These are phyloP conservation scores for Acrocalymma vagum DNA, from an alignment of 2,329 filamentous ascomycete genomes.

Conservation along the genomic window DNA sequence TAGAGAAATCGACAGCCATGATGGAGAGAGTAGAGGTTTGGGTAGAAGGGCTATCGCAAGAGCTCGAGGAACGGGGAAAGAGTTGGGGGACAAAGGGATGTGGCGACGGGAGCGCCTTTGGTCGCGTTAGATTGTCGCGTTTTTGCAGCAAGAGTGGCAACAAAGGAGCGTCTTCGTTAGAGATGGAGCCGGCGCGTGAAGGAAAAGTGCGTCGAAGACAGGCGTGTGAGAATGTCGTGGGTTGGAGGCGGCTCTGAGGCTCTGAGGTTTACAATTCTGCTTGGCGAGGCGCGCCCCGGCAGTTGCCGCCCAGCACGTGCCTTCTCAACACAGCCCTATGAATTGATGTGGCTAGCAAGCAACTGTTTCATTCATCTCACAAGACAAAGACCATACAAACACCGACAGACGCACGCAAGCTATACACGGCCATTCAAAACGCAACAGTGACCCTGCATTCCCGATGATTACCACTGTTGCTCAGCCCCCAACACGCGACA, in stretches of 20 bases:
- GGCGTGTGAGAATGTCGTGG: conserved; percentile 4
- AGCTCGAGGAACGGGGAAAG: conserved; percentile 20
- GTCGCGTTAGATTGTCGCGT: conserved; percentile 23
- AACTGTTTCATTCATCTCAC: too few relatives aligned
- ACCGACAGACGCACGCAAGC: too few relatives aligned
- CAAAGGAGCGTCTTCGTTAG: conserved; percentile 16
- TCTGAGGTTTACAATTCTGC: too few relatives aligned
- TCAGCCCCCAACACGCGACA: too few relatives aligned
- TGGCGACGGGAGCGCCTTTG: conserved; percentile 31
- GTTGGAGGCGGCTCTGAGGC: conserved; percentile 12
- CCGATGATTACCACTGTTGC: too few relatives aligned
- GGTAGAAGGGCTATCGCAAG: conserved; percentile 18
- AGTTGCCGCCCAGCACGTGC: too few relatives aligned
- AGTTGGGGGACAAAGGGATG: conserved; percentile 26
- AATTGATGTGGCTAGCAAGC: too few relatives aligned
- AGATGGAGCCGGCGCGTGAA: conserved; percentile 18
- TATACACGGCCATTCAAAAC: too few relatives aligned
- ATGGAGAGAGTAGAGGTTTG: conserved; percentile 14
- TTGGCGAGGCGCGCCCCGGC: too few relatives aligned
- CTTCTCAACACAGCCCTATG: too few relatives aligned
- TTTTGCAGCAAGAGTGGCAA: conserved; percentile 15
- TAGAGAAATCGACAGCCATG: conserved; percentile 81
- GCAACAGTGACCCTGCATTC: too few relatives aligned
- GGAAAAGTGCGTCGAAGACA: conserved; percentile 2
- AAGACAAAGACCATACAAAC: too few relatives aligned